phyloP scores from a whole-genome alignment of 495 filamentous ascomycete species.

The Hyaloscypha finlandica region DNA sequence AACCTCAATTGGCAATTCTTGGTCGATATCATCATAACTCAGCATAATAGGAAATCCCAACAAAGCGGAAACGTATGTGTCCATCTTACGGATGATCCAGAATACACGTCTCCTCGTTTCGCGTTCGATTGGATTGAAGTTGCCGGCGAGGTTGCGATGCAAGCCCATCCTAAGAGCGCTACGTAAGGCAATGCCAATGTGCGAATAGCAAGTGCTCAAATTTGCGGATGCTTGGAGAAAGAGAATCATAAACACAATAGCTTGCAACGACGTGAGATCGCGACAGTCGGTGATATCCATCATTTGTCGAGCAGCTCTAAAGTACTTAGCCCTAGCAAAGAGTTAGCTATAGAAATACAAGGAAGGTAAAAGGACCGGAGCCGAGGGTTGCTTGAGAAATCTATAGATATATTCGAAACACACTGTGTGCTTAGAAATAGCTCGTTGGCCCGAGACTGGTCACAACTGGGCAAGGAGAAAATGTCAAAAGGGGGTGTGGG shows the following conservation, averaged over 20 bases:
- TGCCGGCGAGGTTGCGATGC: constrained; percentile 72
- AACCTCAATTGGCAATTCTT: constrained; percentile 80
- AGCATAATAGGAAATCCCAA: constrained; percentile 85
- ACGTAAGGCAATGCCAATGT: constrained; percentile 85
- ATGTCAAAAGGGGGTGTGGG: neutral
- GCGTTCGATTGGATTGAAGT: constrained; percentile 81
- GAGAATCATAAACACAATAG: constrained; percentile 87
- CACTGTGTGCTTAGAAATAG: neutral
- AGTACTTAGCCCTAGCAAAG: constrained; percentile 73
- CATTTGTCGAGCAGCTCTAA: constrained; percentile 69
- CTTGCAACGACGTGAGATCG: constrained; percentile 82
- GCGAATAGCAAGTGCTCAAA: constrained; percentile 90
- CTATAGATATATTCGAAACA: too few relatives aligned
- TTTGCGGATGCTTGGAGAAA: constrained; percentile 92
- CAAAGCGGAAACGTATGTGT: constrained; percentile 87
- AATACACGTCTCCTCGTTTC: constrained; percentile 85
- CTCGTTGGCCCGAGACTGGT: neutral
- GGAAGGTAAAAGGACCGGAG: neutral
- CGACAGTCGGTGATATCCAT: constrained; percentile 91
- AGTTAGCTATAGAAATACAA: neutral
- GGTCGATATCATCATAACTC: constrained; percentile 88
- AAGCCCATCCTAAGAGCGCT: constrained; percentile 85
- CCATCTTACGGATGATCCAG: constrained; percentile 90
- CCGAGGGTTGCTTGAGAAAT: neutral
- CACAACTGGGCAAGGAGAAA: neutral